A percentile compares a stretch with the other conserved stretches of the same genome.
These are phyloP conservation scores for Aureobasidium zeae DNA, from an alignment of 2,329 filamentous ascomycete genomes.

Conservation along the genomic window DNA sequence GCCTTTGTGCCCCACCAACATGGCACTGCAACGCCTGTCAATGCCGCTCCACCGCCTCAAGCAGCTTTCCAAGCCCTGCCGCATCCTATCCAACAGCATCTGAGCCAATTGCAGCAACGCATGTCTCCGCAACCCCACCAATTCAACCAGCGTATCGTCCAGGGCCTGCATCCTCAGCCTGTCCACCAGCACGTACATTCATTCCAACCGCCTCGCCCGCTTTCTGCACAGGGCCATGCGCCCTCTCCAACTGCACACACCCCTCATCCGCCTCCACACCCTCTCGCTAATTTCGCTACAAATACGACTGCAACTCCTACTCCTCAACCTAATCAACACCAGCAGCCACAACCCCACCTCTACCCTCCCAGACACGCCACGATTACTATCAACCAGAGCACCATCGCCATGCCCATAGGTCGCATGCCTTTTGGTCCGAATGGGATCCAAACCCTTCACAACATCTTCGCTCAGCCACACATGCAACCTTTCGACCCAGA, in stretches of 20 bases:
- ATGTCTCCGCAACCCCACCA: constrained; percentile 10
- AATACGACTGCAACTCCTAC: no score
- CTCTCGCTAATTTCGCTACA: no score
- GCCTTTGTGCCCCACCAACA: not conserved
- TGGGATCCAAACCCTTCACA: not conserved
- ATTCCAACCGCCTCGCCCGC: not conserved
- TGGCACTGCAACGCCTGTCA: not conserved
- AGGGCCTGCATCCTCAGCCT: not conserved
- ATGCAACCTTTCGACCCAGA: constrained; percentile 18
- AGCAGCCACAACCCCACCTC: not conserved
- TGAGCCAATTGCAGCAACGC: not conserved
- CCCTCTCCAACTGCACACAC: not conserved
- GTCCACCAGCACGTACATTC: not conserved
- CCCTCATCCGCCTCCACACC: not conserved
- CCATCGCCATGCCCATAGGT: constrained; percentile 1
- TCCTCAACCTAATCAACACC: not conserved
- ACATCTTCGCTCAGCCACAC: not conserved
- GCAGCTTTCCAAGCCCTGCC: no score
- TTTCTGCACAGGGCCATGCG: no score
- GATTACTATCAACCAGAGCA: constrained; percentile 11
- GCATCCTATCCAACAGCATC: no score
- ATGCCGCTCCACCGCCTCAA: not conserved
- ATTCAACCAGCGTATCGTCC: not conserved
- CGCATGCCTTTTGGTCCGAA: not conserved
- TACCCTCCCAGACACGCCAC: not conserved